Conservation (phyloP, 129 eudicot genomes). For the Dittrichia graveolens region DNA sequence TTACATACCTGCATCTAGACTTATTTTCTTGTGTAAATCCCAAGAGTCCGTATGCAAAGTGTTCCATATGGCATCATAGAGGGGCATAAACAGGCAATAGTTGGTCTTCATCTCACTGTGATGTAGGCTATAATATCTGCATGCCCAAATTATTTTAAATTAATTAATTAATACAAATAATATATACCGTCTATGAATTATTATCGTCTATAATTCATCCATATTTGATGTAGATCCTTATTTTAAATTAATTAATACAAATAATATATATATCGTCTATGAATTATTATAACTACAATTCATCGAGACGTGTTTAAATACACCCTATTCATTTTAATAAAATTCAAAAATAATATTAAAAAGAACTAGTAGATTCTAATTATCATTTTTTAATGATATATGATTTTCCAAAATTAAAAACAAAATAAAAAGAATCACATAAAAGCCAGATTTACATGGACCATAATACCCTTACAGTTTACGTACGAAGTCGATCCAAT, state of each 20-base stretch:
- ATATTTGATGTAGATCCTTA: too few species aligned
- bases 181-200: neutral
- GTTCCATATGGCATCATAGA: conserved; percentile 70
- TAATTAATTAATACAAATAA: neutral
- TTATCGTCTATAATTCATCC: too few species aligned
- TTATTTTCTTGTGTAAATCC: conserved; percentile 61
- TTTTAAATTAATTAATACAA: neutral
- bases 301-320: too few species aligned
- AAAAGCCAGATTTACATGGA: neutral
- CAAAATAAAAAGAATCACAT: neutral
- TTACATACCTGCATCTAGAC: conserved; percentile 48
- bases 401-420: neutral
- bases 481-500: neutral
- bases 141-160: neutral
- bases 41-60: conserved; percentile 76
- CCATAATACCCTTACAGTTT: neutral
- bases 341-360: too few species aligned
- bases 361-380: too few species aligned
- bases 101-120: conserved; percentile 66
- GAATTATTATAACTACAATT: neutral
- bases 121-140: conserved; percentile 86
- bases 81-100: conserved; percentile 92
- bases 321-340: too few species aligned
- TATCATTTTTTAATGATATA: too few species aligned
- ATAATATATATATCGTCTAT: neutral